Evolutionary conservation across 192 early-diverging fungal genomes (phyloP).

Genomic region (Backusella macrospora): DNA sequence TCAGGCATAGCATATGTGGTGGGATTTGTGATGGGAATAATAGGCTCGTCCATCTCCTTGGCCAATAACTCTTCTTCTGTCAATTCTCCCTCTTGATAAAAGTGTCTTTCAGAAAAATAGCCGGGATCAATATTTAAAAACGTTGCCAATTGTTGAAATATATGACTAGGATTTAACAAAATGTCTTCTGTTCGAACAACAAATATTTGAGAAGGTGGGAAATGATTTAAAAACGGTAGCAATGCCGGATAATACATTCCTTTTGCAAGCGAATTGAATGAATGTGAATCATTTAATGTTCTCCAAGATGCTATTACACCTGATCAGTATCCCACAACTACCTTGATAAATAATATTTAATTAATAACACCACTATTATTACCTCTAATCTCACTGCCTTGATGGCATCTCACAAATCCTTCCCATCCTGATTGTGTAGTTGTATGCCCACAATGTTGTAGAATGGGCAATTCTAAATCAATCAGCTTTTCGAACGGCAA

Average conservation of each 20-base stretch:
- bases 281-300: background rate
- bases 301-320: constrained; percentile 11
- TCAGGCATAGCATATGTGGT: background rate
- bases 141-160: constrained; percentile 30
- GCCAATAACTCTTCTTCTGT: constrained; percentile 6
- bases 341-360: background rate
- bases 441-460: constrained; percentile 37
- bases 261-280: constrained; percentile 32
- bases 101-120: constrained; percentile 19
- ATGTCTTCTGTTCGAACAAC: constrained; percentile 38
- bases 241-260: constrained; percentile 42
- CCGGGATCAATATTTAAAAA: constrained; percentile 38
- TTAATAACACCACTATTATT: background rate
- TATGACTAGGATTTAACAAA: constrained; percentile 23
- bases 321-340: background rate
- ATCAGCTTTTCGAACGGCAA: constrained; percentile 38
- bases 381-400: constrained; percentile 40
- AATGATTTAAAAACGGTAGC: constrained; percentile 35
- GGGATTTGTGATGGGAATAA: background rate
- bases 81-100: background rate
- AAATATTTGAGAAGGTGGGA: constrained; percentile 35
- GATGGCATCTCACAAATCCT: constrained; percentile 39
- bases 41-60: background rate
- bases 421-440: constrained; percentile 40
- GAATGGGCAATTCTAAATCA: constrained; percentile 37